A percentile compares a stretch with the other conserved stretches of the same genome.
phyloP scores from a whole-genome alignment of 768 basidiomycete genomes.

The Suillus brevipes region DNA sequence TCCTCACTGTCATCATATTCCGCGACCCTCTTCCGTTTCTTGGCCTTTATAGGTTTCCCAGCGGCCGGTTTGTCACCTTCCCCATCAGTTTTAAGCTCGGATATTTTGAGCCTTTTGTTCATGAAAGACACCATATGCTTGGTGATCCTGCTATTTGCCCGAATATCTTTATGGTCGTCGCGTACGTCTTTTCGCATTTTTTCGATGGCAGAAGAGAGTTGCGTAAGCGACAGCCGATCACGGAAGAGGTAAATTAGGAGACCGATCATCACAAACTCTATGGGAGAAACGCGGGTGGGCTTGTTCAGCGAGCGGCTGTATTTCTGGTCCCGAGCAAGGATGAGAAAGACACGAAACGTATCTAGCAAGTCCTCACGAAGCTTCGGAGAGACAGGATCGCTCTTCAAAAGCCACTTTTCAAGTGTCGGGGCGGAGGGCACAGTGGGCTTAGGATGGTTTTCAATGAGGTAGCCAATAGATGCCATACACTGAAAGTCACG shows the following conservation, averaged over 20 bases:
- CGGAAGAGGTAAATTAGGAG: conserved; percentile 42
- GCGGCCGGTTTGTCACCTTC: conserved; percentile 30
- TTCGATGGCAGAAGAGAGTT: conserved; percentile 44
- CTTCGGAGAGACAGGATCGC: conserved; percentile 25
- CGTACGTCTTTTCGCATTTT: conserved; percentile 42
- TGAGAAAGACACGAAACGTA: conserved; percentile 36
- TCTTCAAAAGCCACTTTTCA: conserved; percentile 39
- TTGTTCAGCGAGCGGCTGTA: conserved; percentile 34
- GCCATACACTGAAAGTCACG: conserved; percentile 48
- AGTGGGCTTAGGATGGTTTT: conserved; percentile 29
- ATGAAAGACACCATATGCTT: conserved; percentile 35
- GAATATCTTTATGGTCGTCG: conserved; percentile 40
- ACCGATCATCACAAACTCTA: conserved; percentile 47
- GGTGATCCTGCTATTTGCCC: conserved; percentile 38
- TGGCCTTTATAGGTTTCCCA: conserved; percentile 13
- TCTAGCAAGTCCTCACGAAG: conserved; percentile 30
- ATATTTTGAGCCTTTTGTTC: conserved; percentile 31
- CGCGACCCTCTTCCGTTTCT: conserved; percentile 29
- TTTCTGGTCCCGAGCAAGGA: conserved; percentile 34
- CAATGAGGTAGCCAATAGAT: conserved; percentile 35
- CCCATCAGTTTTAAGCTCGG: conserved; percentile 33
- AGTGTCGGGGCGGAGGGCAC: conserved; percentile 29
- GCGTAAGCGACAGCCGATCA: conserved; percentile 33
- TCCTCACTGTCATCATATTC: conserved; percentile 23
- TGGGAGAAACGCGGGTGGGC: conserved; percentile 40